These are phyloP conservation scores for Chlorella sorokiniana DNA, from an alignment of 139 green algal genomes.

Conservation along the genomic window DNA sequence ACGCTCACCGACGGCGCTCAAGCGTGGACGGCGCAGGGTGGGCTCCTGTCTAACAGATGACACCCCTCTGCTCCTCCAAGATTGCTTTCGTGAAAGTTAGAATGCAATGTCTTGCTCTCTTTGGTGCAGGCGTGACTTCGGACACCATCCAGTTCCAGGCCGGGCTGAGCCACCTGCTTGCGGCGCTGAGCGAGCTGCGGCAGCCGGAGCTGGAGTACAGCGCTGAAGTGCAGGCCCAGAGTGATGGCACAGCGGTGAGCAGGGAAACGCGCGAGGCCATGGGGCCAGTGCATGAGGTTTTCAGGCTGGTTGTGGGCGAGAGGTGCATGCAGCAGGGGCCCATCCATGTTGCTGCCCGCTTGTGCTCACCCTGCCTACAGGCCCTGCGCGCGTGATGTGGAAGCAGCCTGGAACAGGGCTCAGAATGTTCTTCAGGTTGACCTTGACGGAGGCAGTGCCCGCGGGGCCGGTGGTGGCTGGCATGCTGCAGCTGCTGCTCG, in stretches of 20 bases:
- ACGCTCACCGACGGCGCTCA: background rate
- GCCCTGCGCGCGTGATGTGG: background rate
- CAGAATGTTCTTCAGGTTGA: background rate
- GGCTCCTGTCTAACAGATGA: no score
- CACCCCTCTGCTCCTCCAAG: no score
- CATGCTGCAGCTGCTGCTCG: constrained; percentile 25
- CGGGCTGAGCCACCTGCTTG: constrained; percentile 8
- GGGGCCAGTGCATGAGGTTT: no score
- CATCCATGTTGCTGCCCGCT: background rate
- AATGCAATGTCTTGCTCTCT: no score
- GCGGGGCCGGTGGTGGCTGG: background rate
- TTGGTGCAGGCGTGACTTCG: constrained; percentile 1
- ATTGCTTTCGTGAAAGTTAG: no score
- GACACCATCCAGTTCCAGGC: background rate
- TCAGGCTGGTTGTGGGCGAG: no score
- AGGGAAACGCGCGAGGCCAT: no score
- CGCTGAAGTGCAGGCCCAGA: background rate
- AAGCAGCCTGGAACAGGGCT: background rate
- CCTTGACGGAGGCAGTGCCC: background rate
- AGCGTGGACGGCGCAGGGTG: constrained; percentile 3
- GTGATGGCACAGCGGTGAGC: background rate
- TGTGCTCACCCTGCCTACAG: background rate
- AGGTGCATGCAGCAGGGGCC: no score
- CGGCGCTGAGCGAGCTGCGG: constrained; percentile 14
- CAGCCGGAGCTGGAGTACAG: background rate